phyloP scores from a whole-genome alignment of 106 monocot genomes.

The Apostasia ramifera region DNA sequence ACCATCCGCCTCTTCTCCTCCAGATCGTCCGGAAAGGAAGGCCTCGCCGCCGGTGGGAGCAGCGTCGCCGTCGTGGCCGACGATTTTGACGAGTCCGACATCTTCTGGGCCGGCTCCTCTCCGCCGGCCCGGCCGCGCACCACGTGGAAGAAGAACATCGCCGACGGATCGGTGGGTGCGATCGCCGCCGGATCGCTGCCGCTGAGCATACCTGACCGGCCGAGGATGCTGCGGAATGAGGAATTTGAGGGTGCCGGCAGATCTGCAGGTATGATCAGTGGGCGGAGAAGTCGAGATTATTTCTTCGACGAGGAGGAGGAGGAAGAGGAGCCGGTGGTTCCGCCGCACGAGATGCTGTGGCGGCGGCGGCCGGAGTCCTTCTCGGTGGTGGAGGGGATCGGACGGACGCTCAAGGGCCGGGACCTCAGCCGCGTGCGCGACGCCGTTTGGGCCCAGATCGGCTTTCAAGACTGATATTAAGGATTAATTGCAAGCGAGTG shows the following conservation, averaged over 20 bases:
- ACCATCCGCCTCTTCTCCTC: constrained; percentile 24
- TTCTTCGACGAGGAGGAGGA: constrained; percentile 18
- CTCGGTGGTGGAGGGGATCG: constrained; percentile 64
- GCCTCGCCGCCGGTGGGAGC: background rate
- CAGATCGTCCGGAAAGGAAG: background rate
- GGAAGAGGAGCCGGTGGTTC: constrained; percentile 22
- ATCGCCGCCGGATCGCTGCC: constrained; percentile 30
- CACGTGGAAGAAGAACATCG: background rate
- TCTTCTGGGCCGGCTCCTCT: constrained; percentile 14
- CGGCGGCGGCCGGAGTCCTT: constrained; percentile 44
- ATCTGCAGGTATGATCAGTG: background rate
- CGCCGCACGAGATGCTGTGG: constrained; percentile 65
- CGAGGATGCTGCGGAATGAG: constrained; percentile 36
- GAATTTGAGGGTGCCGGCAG: constrained; percentile 7
- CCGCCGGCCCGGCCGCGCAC: background rate
- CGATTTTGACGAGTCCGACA: constrained; percentile 60
- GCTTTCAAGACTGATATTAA: constrained; percentile 50
- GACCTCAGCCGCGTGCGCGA: constrained; percentile 76
- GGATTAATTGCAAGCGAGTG: no score
- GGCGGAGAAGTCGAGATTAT: background rate
- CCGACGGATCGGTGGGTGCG: background rate
- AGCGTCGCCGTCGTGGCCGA: constrained; percentile 30
- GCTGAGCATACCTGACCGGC: constrained; percentile 70
- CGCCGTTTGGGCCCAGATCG: constrained; percentile 66
- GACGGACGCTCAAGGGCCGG: constrained; percentile 73